phyloP scores from a whole-genome alignment of 2,329 filamentous ascomycete species.

The Colletotrichum eremochloae region DNA sequence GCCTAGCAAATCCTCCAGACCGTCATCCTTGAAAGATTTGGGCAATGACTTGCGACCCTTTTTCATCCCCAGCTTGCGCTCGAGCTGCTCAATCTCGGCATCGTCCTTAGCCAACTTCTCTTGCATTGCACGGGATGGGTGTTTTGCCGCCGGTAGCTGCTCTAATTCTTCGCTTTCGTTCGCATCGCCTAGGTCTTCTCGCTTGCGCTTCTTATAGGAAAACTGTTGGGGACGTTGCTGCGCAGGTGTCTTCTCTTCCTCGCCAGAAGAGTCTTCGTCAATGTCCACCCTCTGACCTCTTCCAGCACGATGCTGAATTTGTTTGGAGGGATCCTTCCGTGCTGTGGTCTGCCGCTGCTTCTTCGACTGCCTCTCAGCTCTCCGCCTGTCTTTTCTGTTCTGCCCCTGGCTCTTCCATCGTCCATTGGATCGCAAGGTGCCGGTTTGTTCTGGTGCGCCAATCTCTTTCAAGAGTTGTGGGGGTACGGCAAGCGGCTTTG shows the following conservation, averaged over 20 bases:
- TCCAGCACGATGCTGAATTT: slow-evolving; percentile 42
- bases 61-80: slow-evolving; percentile 87
- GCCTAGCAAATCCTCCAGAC: slow-evolving; percentile 82
- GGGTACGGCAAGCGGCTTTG: slow-evolving; percentile 58
- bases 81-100: slow-evolving; percentile 86
- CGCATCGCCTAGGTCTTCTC: slow-evolving; percentile 38
- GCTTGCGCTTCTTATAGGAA: slow-evolving; percentile 32
- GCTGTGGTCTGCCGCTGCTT: slow-evolving; percentile 56
- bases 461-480: slow-evolving; percentile 60
- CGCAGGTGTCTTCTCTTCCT: not conserved
- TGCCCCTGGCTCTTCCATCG: slow-evolving; percentile 42
- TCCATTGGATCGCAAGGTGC: slow-evolving; percentile 26
- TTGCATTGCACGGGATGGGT: slow-evolving; percentile 55
- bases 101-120: slow-evolving; percentile 83
- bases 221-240: not conserved
- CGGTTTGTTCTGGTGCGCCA: slow-evolving; percentile 44
- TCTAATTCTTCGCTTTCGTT: slow-evolving; percentile 46
- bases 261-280: slow-evolving; percentile 46
- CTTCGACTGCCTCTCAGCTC: slow-evolving; percentile 73
- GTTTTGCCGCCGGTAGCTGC: slow-evolving; percentile 17
- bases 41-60: slow-evolving; percentile 81
- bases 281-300: slow-evolving; percentile 44
- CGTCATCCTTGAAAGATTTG: slow-evolving; percentile 83
- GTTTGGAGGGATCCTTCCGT: slow-evolving; percentile 46
- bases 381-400: slow-evolving; percentile 76